These are phyloP conservation scores for Pseudonitzschia pungens DNA, from an alignment of 108 stramenopile genomes.

Conservation along the genomic window DNA sequence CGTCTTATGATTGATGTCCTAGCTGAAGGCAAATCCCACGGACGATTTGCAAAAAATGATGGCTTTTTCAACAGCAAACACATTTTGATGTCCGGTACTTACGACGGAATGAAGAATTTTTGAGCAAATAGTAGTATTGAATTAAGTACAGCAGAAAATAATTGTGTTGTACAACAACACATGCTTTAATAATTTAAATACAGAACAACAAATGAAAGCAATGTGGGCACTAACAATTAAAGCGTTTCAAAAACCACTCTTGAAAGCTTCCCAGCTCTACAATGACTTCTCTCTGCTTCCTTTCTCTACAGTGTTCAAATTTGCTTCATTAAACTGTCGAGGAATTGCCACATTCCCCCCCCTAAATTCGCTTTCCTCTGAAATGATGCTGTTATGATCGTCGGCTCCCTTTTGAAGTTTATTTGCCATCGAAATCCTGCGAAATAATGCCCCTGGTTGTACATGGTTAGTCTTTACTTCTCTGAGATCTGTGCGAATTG, in stretches of 20 bases:
- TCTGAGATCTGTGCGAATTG: conserved; percentile 3
- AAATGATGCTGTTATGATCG: not conserved
- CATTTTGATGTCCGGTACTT: conserved; percentile 12
- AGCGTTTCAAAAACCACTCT: not conserved
- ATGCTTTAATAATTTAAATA: not conserved
- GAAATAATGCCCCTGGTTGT: conserved; percentile 18
- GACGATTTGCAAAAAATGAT: conserved; percentile 33
- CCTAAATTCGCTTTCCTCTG: not conserved
- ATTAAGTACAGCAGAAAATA: not conserved
- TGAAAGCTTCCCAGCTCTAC: not conserved
- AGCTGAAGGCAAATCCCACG: conserved; percentile 32
- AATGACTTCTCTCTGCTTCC: not conserved
- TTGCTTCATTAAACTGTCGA: not conserved
- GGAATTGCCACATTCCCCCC: not conserved
- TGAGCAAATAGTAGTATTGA: not conserved
- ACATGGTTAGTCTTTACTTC: not conserved
- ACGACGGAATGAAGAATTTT: not conserved
- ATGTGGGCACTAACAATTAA: not conserved
- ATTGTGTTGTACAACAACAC: not conserved
- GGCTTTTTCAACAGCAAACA: conserved; percentile 38
- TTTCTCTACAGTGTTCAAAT: not conserved
- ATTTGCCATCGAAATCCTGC: not conserved
- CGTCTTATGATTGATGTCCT: conserved; percentile 22
- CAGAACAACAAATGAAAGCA: not conserved
- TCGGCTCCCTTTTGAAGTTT: not conserved